phyloP scores from a whole-genome alignment of 1,284 basidiomycete genomes.

The Mycena citricolor region DNA sequence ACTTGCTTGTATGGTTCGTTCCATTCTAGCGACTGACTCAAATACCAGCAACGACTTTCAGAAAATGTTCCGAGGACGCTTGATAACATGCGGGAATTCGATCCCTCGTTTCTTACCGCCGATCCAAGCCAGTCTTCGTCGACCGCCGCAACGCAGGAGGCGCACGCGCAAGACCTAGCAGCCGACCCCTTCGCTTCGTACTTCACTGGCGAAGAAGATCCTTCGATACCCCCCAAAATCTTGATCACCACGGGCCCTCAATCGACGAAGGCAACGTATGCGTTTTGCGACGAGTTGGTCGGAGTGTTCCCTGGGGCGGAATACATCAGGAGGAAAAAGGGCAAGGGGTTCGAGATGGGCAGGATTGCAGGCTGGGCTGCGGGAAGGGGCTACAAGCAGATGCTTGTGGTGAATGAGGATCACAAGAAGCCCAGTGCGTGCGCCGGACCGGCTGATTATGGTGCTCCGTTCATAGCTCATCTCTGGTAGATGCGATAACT shows the following conservation, averaged over 20 bases:
- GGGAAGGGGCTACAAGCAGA: slow-evolving; percentile 82
- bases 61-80: slow-evolving; percentile 90
- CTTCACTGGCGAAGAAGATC: slow-evolving; percentile 64
- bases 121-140: slow-evolving; percentile 50
- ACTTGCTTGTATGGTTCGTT: slow-evolving; percentile 1
- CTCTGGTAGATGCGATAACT: slow-evolving; percentile 80
- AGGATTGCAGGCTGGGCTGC: slow-evolving; percentile 94
- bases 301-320: slow-evolving; percentile 94
- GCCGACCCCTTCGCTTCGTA: slow-evolving; percentile 74
- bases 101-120: slow-evolving; percentile 80
- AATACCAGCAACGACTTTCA: slow-evolving; percentile 70
- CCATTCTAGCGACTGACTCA: not conserved
- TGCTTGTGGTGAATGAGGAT: slow-evolving; percentile 95
- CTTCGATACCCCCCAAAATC: slow-evolving; percentile 75
- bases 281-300: slow-evolving; percentile 89
- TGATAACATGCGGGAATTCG: slow-evolving; percentile 90
- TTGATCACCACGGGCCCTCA: slow-evolving; percentile 90
- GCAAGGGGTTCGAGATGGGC: slow-evolving; percentile 92
- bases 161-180: slow-evolving; percentile 65
- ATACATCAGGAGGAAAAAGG: slow-evolving; percentile 87
- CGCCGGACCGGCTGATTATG: not conserved
- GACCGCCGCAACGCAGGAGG: slow-evolving; percentile 44
- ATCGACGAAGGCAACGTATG: slow-evolving; percentile 80
- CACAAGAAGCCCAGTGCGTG: slow-evolving; percentile 86
- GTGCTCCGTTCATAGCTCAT: slow-evolving; percentile 3